Base-by-base conservation (phyloP, 2,329 filamentous ascomycete genomes). In the Leptographium lundbergii region DNA sequence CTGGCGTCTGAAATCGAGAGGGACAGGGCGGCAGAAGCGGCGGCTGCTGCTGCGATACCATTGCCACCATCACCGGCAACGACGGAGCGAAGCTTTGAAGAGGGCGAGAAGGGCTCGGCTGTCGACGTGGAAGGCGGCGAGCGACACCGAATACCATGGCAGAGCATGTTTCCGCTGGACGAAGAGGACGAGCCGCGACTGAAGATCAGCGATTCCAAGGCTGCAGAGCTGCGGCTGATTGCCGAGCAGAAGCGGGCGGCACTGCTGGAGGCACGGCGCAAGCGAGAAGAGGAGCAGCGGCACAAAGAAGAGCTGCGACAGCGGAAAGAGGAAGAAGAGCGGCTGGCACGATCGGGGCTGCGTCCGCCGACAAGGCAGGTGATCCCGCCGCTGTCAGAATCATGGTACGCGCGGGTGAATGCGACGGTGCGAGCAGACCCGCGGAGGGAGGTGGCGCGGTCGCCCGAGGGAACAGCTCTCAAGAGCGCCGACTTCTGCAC, bases 401-500 rank as follows among this genome's bases (percentile, higher is more conserved):
- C 72, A 14, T 78, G 75, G 76, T 65, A 71, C 11, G 47, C 63
- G 1, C 69, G 64, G 42, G 69, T 78, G n/a, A 53, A 65, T 7
- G 60, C 60, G 13, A 74, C 72, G 0, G 64, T 77, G 42, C 64
- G 67, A n/a, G 67, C 73, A 25, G 62, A 70, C 47, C 64, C 68
- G 39, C 64, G 67, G 19, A 66, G 66, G 7, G 70, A 69, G 55
- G 69, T 81, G 56, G 75, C 74, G 60, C 75, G 68, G 57, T 77
- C 78, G 11, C 70, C 72, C 7, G 78, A 80, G 61, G 77, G 78
- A 1, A 74, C 74, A 3, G 73, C 78, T 14, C 70, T 88, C 19
- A 73, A 67, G 1, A 68, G 73, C 2, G 79, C 81, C 57, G 86
- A 89, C 66, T 85, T 90, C 65, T 74, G 72, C n/a, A 85, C 78